A percentile compares a stretch with the other conserved stretches of the same genome.
Conservation (phyloP, 2,329 filamentous ascomycete species). For the Aspergillus sp. region DNA sequence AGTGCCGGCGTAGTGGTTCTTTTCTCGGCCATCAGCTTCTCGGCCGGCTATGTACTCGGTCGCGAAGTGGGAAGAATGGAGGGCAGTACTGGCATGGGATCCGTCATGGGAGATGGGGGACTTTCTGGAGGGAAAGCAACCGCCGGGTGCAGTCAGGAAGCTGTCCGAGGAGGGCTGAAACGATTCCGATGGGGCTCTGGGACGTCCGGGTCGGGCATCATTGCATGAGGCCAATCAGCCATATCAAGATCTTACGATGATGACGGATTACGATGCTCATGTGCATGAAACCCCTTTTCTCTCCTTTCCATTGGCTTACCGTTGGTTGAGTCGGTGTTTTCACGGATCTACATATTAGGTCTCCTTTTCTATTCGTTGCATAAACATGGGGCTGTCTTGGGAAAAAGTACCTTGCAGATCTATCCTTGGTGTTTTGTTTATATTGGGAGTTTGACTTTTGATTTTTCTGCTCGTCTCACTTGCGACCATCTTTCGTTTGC, state of each 20-base stretch:
- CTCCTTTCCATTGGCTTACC: neutral
- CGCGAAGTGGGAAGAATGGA: conserved; percentile 58
- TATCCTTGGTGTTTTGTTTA: neutral
- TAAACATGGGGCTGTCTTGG: neutral
- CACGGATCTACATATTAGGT: conserved; percentile 2
- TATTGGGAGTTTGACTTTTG: neutral
- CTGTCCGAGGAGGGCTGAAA: conserved; percentile 44
- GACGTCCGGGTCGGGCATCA: conserved; percentile 36
- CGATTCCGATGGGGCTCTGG: conserved; percentile 44
- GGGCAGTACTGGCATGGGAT: conserved; percentile 31
- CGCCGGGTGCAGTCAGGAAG: conserved; percentile 45
- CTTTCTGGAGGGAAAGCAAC: conserved; percentile 33
- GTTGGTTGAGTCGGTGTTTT: neutral
- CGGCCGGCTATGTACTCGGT: conserved; percentile 63
- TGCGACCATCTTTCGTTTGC: neutral
- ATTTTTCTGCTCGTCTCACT: neutral
- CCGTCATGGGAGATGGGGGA: conserved; percentile 26
- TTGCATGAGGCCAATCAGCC: conserved; percentile 25
- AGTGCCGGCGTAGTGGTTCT: conserved; percentile 65
- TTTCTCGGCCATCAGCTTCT: conserved; percentile 64
- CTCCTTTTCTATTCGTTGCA: neutral
- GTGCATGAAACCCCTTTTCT: neutral
- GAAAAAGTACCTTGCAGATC: conserved; percentile 5
- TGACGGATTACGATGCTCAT: neutral
- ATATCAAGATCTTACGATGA: neutral